Evolutionary conservation across 768 basidiomycete species (phyloP).

Genomic region (Lyophyllum shimeji): DNA sequence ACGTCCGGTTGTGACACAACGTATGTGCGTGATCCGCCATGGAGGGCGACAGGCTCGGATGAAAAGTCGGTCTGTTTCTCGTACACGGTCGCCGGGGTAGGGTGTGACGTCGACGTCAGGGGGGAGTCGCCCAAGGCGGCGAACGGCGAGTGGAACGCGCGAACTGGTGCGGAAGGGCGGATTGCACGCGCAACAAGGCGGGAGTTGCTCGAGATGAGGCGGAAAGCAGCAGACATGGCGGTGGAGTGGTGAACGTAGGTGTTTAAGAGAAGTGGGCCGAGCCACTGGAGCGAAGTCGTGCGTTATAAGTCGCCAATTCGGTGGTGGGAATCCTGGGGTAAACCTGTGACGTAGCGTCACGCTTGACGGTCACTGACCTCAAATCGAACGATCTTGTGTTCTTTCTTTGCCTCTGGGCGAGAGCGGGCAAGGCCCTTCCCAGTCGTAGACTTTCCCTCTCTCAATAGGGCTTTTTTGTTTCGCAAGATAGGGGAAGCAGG

Average conservation of each 20-base stretch:
- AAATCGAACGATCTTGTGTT: constrained; percentile 1
- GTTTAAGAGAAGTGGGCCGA: constrained; percentile 5
- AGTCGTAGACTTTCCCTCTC: not conserved
- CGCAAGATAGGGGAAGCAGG: not conserved
- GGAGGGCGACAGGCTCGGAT: constrained; percentile 47
- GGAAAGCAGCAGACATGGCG: constrained; percentile 32
- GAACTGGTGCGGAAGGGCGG: constrained; percentile 27
- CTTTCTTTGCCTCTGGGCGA: not conserved
- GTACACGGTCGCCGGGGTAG: constrained; percentile 42
- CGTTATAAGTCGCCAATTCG: constrained; percentile 16
- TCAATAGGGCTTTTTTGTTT: not conserved
- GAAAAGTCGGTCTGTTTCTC: constrained; percentile 62
- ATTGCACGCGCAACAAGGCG: constrained; percentile 19
- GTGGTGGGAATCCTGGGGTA: constrained; percentile 30
- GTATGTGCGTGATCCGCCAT: constrained; percentile 60
- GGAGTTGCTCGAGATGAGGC: constrained; percentile 21
- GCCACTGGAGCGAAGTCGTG: not conserved
- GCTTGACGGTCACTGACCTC: constrained; percentile 9
- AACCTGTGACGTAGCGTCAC: constrained; percentile 7
- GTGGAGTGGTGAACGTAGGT: constrained; percentile 10
- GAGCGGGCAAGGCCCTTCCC: not conserved
- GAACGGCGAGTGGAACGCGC: constrained; percentile 69
- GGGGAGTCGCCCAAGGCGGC: constrained; percentile 45
- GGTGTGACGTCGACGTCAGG: constrained; percentile 30
- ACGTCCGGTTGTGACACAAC: constrained; percentile 76